Conservation (phyloP, 768 basidiomycete genomes). For the Daedalea quercina region DNA sequence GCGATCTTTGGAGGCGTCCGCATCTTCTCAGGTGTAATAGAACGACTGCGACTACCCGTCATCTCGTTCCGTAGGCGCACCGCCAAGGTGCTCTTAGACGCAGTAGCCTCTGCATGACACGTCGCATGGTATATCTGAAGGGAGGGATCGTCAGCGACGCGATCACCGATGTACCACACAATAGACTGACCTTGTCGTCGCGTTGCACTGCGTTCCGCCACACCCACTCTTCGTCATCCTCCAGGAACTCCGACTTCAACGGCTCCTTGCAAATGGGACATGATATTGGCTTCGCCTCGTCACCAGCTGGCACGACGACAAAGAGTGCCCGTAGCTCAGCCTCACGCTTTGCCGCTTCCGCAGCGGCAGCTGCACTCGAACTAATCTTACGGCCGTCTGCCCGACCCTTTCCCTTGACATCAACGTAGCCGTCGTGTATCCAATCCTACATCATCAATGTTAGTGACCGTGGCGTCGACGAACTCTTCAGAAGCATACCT, state of each 20-base stretch:
- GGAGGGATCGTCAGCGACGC: slow-evolving; percentile 3
- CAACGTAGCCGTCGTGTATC: slow-evolving; percentile 60
- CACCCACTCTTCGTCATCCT: slow-evolving; percentile 98
- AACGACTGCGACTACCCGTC: slow-evolving; percentile 51
- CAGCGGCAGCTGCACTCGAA: slow-evolving; percentile 53
- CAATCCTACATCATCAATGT: slow-evolving; percentile 59
- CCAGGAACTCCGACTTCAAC: slow-evolving; percentile 85
- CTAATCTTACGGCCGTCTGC: slow-evolving; percentile 46
- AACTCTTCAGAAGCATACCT: slow-evolving; percentile 48
- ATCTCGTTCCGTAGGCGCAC: slow-evolving; percentile 61
- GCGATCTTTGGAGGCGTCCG: slow-evolving; percentile 33
- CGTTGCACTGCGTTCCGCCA: slow-evolving; percentile 88
- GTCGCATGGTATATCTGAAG: slow-evolving; percentile 88
- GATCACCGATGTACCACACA: background rate
- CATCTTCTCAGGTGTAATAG: slow-evolving; percentile 63
- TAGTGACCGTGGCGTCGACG: slow-evolving; percentile 6
- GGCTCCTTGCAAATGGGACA: slow-evolving; percentile 97
- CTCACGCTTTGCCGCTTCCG: slow-evolving; percentile 65
- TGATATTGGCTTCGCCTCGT: slow-evolving; percentile 74
- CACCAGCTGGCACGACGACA: slow-evolving; percentile 86
- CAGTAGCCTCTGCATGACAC: slow-evolving; percentile 78
- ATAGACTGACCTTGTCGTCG: slow-evolving; percentile 65
- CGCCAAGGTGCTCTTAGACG: slow-evolving; percentile 58
- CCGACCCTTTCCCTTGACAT: slow-evolving; percentile 65
- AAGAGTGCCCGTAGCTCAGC: slow-evolving; percentile 68